Evolutionary conservation across 164 flowering plant species (phyloP).

Genomic region (Aristolochia californica): DNA sequence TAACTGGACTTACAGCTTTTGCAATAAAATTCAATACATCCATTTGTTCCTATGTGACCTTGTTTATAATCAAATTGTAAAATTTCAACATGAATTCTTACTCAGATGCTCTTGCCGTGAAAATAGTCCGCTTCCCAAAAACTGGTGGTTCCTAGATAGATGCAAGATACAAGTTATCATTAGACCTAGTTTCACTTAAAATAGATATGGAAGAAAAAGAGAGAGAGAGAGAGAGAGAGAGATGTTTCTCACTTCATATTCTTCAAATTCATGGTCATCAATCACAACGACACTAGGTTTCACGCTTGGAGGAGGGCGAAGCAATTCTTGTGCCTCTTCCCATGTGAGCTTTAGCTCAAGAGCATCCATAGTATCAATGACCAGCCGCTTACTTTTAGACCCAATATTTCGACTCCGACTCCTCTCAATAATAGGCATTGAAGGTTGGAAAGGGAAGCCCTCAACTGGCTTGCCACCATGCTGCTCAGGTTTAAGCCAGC

Average conservation of each 20-base stretch:
- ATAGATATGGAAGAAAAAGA: not conserved
- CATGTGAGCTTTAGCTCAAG: slow-evolving; percentile 80
- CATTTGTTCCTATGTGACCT: too few species aligned
- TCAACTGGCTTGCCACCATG: slow-evolving; percentile 31
- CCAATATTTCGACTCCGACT: slow-evolving; percentile 67
- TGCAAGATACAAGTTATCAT: slow-evolving; percentile 3
- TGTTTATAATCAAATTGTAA: too few species aligned
- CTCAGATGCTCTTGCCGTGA: slow-evolving; percentile 59
- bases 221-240: too few species aligned
- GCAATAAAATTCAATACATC: too few species aligned
- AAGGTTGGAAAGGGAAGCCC: slow-evolving; percentile 24
- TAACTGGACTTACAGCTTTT: too few species aligned
- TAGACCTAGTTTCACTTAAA: not conserved
- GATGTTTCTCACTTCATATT: slow-evolving; percentile 41
- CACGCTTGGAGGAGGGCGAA: slow-evolving; percentile 73
- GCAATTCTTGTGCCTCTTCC: slow-evolving; percentile 96
- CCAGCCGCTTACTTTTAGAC: slow-evolving; percentile 70
- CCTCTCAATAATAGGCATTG: slow-evolving; percentile 35
- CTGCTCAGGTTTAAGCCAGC: slow-evolving; percentile 38
- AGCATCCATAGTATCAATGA: slow-evolving; percentile 73
- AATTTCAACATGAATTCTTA: slow-evolving; percentile 13
- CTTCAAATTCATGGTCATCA: slow-evolving; percentile 76
- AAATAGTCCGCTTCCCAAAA: slow-evolving; percentile 81
- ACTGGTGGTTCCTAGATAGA: slow-evolving; percentile 75
- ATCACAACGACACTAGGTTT: slow-evolving; percentile 47